A percentile compares a stretch with the other conserved stretches of the same genome.
Evolutionary conservation across 441 rosid genomes (phyloP).

Genomic region (Lepidium campestre): DNA sequence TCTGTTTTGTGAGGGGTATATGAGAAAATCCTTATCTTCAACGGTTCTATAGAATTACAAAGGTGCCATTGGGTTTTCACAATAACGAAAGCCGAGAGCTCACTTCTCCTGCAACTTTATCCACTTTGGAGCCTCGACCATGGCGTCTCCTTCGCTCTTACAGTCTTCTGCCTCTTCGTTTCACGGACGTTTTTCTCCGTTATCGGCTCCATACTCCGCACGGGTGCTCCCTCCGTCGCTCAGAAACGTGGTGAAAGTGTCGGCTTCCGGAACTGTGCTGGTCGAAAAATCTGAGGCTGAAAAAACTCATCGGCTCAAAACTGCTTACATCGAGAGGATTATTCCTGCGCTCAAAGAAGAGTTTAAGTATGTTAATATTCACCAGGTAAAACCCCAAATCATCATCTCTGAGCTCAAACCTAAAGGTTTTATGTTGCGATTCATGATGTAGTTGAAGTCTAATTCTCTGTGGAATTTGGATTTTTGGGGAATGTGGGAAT

Average conservation of each 20-base stretch:
- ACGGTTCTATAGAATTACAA: not conserved
- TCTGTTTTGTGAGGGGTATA: not conserved
- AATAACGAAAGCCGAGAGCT: not conserved
- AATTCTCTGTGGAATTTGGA: not conserved
- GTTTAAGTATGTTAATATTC: constrained; percentile 71
- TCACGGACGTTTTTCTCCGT: constrained; percentile 40
- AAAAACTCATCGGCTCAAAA: constrained; percentile 54
- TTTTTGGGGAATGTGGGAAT: not conserved
- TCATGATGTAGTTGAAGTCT: not conserved
- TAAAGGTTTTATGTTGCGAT: not conserved
- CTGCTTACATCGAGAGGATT: constrained; percentile 73
- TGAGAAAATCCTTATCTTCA: constrained; percentile 21
- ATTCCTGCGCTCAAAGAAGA: constrained; percentile 78
- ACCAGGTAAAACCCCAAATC: constrained; percentile 44
- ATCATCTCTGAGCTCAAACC: not conserved
- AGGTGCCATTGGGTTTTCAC: not conserved
- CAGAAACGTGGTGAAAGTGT: constrained; percentile 46
- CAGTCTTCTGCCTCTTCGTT: constrained; percentile 59
- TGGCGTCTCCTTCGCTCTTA: constrained; percentile 51
- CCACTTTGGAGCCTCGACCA: constrained; percentile 27
- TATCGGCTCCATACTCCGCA: constrained; percentile 30
- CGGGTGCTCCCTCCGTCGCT: constrained; percentile 23
- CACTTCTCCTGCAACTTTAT: constrained; percentile 17
- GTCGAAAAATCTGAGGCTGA: constrained; percentile 82
- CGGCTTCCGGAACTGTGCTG: constrained; percentile 46